phyloP scores from a whole-genome alignment of 208 protist genomes.

The Wallacemonas rigidus region DNA sequence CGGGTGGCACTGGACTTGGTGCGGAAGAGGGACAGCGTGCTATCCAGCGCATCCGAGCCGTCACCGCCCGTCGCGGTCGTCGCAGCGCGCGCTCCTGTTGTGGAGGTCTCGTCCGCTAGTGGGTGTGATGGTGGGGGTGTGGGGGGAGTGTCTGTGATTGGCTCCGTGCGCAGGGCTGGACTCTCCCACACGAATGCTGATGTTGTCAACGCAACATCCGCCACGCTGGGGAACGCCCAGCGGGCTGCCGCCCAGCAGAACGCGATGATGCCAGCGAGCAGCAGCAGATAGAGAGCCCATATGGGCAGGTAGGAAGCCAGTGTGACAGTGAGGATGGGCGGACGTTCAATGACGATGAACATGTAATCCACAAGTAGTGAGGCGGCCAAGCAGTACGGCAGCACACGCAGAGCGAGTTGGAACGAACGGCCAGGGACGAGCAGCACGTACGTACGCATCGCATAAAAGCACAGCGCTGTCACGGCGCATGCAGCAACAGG shows the following conservation, averaged over 20 bases:
- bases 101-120: neutral
- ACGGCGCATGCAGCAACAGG: conserved; percentile 56
- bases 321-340: conserved; percentile 66
- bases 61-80: neutral
- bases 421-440: conserved; percentile 66
- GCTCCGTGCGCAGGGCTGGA: conserved; percentile 54
- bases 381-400: conserved; percentile 71
- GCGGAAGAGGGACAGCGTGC: conserved; percentile 31
- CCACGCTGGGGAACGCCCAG: conserved; percentile 57
- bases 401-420: conserved; percentile 43
- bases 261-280: conserved; percentile 43
- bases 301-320: conserved; percentile 55
- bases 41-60: neutral
- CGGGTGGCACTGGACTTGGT: neutral
- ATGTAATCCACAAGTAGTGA: conserved; percentile 71
- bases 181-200: conserved; percentile 73
- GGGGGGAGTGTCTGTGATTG: conserved; percentile 3
- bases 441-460: conserved; percentile 63
- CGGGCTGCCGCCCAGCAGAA: conserved; percentile 34
- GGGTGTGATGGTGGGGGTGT: neutral
- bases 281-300: conserved; percentile 43
- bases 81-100: neutral
- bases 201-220: conserved; percentile 32
- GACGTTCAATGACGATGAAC: conserved; percentile 78
- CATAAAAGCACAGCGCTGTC: conserved; percentile 66